These are phyloP conservation scores for Trematosphaeria pertusa DNA, from an alignment of 2,329 filamentous ascomycete species.

Conservation along the genomic window DNA sequence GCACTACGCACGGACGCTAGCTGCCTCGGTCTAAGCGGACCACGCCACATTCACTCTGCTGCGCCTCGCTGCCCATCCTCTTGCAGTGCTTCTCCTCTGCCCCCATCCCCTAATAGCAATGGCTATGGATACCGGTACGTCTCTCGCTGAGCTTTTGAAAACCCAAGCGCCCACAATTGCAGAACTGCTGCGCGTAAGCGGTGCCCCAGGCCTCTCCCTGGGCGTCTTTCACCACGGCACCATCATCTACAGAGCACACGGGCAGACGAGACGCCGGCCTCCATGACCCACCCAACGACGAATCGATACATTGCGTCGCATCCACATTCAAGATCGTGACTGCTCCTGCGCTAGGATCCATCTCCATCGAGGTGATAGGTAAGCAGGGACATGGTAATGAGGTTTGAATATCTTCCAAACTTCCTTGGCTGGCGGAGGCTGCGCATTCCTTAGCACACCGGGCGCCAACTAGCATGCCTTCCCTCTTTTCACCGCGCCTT, in stretches of 20 bases:
- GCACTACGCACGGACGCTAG: too few species aligned
- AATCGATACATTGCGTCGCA: slow-evolving; percentile 15
- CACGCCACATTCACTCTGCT: too few species aligned
- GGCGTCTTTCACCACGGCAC: slow-evolving; percentile 20
- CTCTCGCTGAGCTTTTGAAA: background rate
- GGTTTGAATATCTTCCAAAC: too few species aligned
- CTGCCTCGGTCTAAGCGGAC: too few species aligned
- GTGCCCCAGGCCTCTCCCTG: slow-evolving; percentile 17
- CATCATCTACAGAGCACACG: slow-evolving; percentile 16
- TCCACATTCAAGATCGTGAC: slow-evolving; percentile 17
- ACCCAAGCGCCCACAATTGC: slow-evolving; percentile 1
- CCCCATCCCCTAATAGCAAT: background rate
- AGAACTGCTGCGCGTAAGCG: slow-evolving; percentile 6
- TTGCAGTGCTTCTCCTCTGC: background rate
- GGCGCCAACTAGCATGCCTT: too few species aligned
- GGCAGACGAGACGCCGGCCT: slow-evolving; percentile 5
- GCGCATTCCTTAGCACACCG: too few species aligned
- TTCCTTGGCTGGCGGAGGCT: too few species aligned
- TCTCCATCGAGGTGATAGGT: too few species aligned
- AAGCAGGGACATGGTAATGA: too few species aligned
- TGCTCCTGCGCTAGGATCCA: too few species aligned
- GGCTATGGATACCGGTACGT: background rate
- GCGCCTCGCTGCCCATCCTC: too few species aligned
- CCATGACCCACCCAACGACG: slow-evolving; percentile 11
- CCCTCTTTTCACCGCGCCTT: too few species aligned